Evolutionary conservation across 257 asterid species (phyloP).

Genomic region (Solanum etuberosum): DNA sequence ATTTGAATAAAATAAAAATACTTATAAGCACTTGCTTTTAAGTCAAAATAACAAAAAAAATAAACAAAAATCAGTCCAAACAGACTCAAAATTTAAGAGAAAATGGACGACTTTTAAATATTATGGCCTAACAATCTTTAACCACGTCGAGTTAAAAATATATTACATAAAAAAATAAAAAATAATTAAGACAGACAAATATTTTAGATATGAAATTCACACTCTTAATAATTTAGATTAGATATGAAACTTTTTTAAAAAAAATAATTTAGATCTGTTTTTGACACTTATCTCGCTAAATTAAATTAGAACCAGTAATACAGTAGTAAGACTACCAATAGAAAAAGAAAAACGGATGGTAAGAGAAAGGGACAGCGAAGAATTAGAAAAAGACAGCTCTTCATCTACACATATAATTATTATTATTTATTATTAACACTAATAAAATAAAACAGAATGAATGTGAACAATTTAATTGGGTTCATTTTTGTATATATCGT

Average conservation of each 20-base stretch:
- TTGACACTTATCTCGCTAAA: neutral
- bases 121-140: neutral
- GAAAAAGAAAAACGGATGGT: constrained; percentile 24
- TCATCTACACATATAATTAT: constrained; percentile 10
- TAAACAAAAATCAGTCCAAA: no score
- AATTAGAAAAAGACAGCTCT: constrained; percentile 48
- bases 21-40: neutral
- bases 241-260: no score
- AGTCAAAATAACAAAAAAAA: no score
- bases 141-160: neutral
- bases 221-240: no score
- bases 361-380: constrained; percentile 66
- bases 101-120: neutral
- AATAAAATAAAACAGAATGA: neutral
- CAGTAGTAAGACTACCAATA: neutral
- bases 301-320: neutral
- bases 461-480: neutral
- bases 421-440: neutral
- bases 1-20: neutral
- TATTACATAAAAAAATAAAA: no score
- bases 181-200: neutral
- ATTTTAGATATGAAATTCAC: no score
- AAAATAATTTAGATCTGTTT: accelerated
- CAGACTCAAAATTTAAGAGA: neutral
- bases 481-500: neutral